Base-by-base conservation (phyloP, 768 basidiomycete genomes). In the Leccinum uliginosum region DNA sequence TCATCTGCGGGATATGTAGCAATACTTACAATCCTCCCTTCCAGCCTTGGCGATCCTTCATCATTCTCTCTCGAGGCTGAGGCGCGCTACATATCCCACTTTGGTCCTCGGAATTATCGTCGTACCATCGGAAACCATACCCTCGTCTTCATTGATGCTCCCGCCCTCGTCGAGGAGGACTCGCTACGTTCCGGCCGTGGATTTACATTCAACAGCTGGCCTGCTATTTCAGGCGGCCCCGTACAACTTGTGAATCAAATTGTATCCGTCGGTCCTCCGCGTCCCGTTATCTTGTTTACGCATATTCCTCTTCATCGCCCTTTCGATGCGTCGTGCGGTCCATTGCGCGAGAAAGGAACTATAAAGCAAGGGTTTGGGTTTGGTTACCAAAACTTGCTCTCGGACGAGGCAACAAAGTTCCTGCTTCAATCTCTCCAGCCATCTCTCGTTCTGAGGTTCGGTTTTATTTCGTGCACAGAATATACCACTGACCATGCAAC, bases 291-390 rank as follows among this genome's bases (percentile, higher is more conserved):
- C 21, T 75, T 96, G 27, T 82, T 97, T 56, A 87, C 83, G 3
- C 95, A 98, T 67, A 92, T 98, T 49, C 95, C 95, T n/a, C 81
- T 98, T 9, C 82, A 82, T 44, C 80, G 95, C 43, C 82, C 86
- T 3, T 82, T 83, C 40, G 79, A 78, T 6, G 78, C 85, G 3
- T 65, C 74, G 19, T 98, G 95, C 68, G 94, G 95, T 11, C 85
- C 86, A 1, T 69, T 83, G 21, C 82, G 93, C 47, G 93, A 97
- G 71, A 78, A 75, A 35, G 86, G 88, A 2, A 79, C 78, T 14
- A 88, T 97, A 65, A 80, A 80, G 12, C 83, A 84, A 55, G 93
- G 89, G 1, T 76, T 78, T 11, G 93, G 93, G 7, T 75, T 82
- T 53, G 92, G 92, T 4, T 95, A 93, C 64, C 89, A 93, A 71